These are phyloP conservation scores for Kodamaea hsintzibuensis DNA, from an alignment of 805 yeast species.

Conservation along the genomic window DNA sequence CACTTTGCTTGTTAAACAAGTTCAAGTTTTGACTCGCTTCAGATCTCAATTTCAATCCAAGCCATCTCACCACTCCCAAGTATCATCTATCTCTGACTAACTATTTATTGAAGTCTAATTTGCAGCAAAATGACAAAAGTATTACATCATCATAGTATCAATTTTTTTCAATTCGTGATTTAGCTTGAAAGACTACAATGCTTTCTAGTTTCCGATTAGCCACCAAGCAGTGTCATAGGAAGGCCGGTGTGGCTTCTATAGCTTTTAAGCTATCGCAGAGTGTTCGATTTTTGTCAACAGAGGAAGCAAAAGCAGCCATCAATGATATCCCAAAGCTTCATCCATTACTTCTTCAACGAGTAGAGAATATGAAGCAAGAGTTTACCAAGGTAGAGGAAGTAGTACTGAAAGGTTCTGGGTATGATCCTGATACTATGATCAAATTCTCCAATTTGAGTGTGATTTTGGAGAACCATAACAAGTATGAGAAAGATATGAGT, in stretches of 20 bases:
- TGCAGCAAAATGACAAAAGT: neutral
- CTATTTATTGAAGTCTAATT: too few species aligned
- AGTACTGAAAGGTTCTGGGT: slow-evolving; percentile 27
- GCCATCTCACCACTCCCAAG: too few species aligned
- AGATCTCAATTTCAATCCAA: too few species aligned
- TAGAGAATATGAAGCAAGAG: slow-evolving; percentile 31
- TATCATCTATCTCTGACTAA: too few species aligned
- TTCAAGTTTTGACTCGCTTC: too few species aligned
- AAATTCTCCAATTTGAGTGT: slow-evolving; percentile 33
- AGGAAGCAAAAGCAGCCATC: slow-evolving; percentile 6
- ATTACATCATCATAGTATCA: neutral
- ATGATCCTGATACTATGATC: slow-evolving; percentile 34
- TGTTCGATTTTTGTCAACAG: neutral
- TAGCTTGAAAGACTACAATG: neutral
- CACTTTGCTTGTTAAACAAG: too few species aligned
- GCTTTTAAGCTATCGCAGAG: neutral
- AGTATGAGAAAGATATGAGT: slow-evolving; percentile 27
- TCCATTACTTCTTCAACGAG: slow-evolving; percentile 41
- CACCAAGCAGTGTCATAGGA: neutral
- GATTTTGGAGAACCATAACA: slow-evolving; percentile 32
- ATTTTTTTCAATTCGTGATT: neutral
- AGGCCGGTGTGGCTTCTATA: neutral
- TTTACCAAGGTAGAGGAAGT: slow-evolving; percentile 27
- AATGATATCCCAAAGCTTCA: slow-evolving; percentile 30
- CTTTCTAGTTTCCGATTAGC: neutral